These are phyloP conservation scores for Penicillium lividum DNA, from an alignment of 495 filamentous ascomycete genomes.

Conservation along the genomic window DNA sequence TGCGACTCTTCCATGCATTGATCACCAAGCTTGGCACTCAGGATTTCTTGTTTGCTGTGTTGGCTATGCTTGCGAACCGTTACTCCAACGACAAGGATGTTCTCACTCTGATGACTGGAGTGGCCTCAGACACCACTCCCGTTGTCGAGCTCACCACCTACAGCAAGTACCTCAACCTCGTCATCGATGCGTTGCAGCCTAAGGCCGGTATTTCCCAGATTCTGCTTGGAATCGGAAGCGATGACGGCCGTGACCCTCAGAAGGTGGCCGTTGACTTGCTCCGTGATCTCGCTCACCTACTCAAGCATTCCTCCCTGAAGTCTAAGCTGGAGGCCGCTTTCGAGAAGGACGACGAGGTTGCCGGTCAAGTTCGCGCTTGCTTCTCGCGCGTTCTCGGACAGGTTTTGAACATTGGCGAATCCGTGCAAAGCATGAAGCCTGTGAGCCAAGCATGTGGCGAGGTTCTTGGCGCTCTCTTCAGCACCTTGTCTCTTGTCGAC, in stretches of 20 bases:
- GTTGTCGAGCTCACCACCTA: conserved; percentile 67
- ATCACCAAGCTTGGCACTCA: conserved; percentile 75
- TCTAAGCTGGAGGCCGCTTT: conserved; percentile 42
- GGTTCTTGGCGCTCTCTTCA: conserved; percentile 70
- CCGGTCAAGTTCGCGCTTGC: conserved; percentile 60
- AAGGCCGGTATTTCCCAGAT: conserved; percentile 67
- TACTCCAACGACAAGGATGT: conserved; percentile 48
- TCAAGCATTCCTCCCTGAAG: conserved; percentile 48
- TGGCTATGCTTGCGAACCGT: conserved; percentile 48
- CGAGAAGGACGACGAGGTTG: conserved; percentile 43
- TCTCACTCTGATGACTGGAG: conserved; percentile 43
- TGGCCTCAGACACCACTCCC: conserved; percentile 55
- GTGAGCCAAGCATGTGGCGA: conserved; percentile 66
- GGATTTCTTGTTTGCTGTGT: conserved; percentile 63
- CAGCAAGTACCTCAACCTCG: conserved; percentile 69
- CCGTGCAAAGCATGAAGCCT: conserved; percentile 57
- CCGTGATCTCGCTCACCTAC: conserved; percentile 42
- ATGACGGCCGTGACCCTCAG: conserved; percentile 58
- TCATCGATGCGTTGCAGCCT: conserved; percentile 69
- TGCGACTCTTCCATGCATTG: conserved; percentile 76
- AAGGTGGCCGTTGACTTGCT: conserved; percentile 65
- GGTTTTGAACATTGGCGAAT: conserved; percentile 60
- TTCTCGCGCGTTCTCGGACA: conserved; percentile 74
- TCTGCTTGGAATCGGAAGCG: conserved; percentile 65
- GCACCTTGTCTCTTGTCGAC: conserved; percentile 76